Base-by-base conservation (phyloP, 345 rosid genomes). In the Stellera chamaejasme region DNA sequence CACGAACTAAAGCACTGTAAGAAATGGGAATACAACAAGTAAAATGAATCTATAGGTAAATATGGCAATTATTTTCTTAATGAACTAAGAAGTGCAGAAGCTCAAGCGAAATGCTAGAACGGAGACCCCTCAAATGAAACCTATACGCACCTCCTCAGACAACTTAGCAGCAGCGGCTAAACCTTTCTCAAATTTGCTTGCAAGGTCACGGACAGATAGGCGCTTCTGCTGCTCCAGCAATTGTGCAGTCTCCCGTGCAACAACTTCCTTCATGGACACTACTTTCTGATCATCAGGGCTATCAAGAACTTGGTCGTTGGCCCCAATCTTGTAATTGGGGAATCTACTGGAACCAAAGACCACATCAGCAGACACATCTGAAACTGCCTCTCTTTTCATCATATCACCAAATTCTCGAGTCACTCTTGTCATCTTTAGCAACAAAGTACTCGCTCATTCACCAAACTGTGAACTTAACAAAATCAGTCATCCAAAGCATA, bases 81-180 rank as follows among this genome's bases (percentile, higher is more conserved):
- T 19, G 23, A 19, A 19, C 23, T 19, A 0, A 19, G 23, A 19
- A 19, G 23, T 19, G 1, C 23, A 19, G 1, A 19, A 19, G 23
- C 23, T 19, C 23, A 0, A 19, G 23, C 23, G 23, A 19, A 19
- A 19, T 19, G 23, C 23, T 19, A 19, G 23, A 19, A 19, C 23
- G 23, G 23, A 19, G 1, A 19, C 0, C 23, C 23, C 1, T 19
- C 23, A 19, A 19, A 19, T 19, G 23, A 19, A 53, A 23, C 66
- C 54, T 39, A 19, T 19, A 19, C 1, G 1, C 3, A 89, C 97
- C 94, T 89, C 99, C 68, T 89, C 90, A 10, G 99, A 89, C 60
- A 89, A 66, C 80, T 93, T 93, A 52, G 97, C 92, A 63, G 97
- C 97, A 15, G 92, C 95, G 69, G 94, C 94, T 80, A 93, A 71